Base-by-base conservation (phyloP, 2,329 filamentous ascomycete species). In the Cladophialophora exuberans region DNA sequence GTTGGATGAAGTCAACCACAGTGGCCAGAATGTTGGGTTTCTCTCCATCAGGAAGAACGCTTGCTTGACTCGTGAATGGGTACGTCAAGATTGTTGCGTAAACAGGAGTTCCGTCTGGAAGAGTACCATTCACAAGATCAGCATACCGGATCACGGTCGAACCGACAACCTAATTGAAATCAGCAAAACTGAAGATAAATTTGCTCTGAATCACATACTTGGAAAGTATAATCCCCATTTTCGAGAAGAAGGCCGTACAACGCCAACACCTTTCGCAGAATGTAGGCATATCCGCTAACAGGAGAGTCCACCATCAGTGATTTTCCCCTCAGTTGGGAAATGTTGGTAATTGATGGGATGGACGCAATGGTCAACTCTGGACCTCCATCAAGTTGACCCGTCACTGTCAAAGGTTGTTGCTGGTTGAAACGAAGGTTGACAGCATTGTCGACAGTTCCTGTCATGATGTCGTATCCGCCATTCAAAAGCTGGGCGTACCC, bases 1-100 rank as follows among this genome's bases (percentile, higher is more conserved):
- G 67, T 10, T 61, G 48, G 17, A 68, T 55, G 49, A 63, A 52
- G 35, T 68, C 65, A 17, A 62, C 56, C 6, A 65, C 50, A 2
- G 59, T 58, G 2, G 58, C 64, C 2, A 67, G 57, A 9, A 67
- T 60, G 25, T 63, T 66, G n/a, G 64, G 66, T 23, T 52, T 46
- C 33, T 61, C 39, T 33, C 45, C 46, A 28, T 35, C 26, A 30
- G 57, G 55, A 1, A 65, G 47, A 33, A 57, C 47, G 26, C 57
- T 38, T 9, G 54, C 56, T 25, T 66, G 30, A 10, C 57, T 61
- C 6, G 66, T 68, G 53, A 67, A 68, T 17, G 67, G 67, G 23
- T 68, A 68, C 23, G 53, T 62, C 38, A 69, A 57, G 49, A 69
- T 68, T 7, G 66, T 69, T 28, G 66, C 67, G 41, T 65, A 68